Evolutionary conservation across 1,284 basidiomycete genomes (phyloP), one percentile per base, ranked within the genome.

Genomic region (Mixia osmundae): DNA sequence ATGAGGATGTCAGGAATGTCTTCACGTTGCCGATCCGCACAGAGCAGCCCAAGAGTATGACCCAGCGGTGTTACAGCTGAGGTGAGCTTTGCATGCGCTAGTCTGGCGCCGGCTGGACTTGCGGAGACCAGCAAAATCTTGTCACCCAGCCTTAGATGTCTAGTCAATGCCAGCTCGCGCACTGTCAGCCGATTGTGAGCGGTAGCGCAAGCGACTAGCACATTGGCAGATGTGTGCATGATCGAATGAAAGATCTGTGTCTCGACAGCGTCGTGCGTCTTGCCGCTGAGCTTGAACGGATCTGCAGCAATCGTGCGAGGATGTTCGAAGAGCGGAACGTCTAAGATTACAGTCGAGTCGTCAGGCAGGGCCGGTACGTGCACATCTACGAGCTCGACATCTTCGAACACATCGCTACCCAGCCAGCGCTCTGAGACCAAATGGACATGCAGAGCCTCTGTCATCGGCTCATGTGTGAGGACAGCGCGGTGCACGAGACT

Each of bases 371-470:
- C 42, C 1, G 91, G 87, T 71, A 95, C 85, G 37, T 69, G 57
- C 9, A 95, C 57, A 12, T 65, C 60, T 8, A 72, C 68, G 24
- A 95, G 57, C 1, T 69, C 54, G 24, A 94, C 61, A 9, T 51
- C 46, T 4, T 73, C 51, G 45, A 75, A 69, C 38, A 78, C 71
- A 47, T 94, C 83, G 5, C 85, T 76, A 7, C 83, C 83, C 42
- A 94, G 64, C 94, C 94, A 99, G 44, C 70, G 67, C 55, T 95
- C 85, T 1, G 85, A 95, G 29, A 87, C 67, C 44, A 74, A 73
- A 19, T 76, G 70, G 35, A 94, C 63, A 4, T 65, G 69, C 33
- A 80, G 58, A 12, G 65, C 72, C 9, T 69, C 58, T 0, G 69
- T 69, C 6, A 63, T 60, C 25, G 62, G 59, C 10, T 65, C 64